Conservation (phyloP, 2,329 filamentous ascomycete species). For the Neonectria magnoliae region DNA sequence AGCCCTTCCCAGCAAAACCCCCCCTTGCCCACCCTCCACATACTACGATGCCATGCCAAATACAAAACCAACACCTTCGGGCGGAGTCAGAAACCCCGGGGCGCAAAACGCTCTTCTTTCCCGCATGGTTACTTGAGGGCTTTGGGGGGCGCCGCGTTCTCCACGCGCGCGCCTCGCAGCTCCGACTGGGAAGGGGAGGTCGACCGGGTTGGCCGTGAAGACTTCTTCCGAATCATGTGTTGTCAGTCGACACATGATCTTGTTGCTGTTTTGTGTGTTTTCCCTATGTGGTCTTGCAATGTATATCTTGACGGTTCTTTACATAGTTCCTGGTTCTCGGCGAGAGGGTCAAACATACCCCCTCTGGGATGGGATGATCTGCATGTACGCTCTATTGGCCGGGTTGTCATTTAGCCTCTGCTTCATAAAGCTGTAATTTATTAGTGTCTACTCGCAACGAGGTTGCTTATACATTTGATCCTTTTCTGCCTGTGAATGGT, state of each 20-base stretch:
- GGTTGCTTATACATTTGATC: background rate
- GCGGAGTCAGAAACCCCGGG: slow-evolving; percentile 27
- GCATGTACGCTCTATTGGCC: slow-evolving; percentile 39
- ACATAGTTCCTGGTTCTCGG: slow-evolving; percentile 28
- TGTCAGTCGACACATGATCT: slow-evolving; percentile 19
- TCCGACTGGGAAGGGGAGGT: slow-evolving; percentile 16
- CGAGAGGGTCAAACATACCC: slow-evolving; percentile 18
- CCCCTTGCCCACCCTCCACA: slow-evolving; percentile 20
- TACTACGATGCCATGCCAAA: slow-evolving; percentile 14
- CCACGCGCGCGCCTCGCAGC: background rate
- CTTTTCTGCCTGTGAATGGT: background rate
- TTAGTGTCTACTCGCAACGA: slow-evolving; percentile 50
- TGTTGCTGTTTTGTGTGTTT: slow-evolving; percentile 25
- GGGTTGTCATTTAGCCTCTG: slow-evolving; percentile 50
- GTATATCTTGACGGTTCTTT: slow-evolving; percentile 25
- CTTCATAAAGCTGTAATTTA: slow-evolving; percentile 59
- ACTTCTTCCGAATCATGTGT: slow-evolving; percentile 27
- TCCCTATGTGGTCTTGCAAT: slow-evolving; percentile 32
- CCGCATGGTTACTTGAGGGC: slow-evolving; percentile 20
- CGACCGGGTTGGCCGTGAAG: slow-evolving; percentile 29
- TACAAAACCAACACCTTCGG: slow-evolving; percentile 23
- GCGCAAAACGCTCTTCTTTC: slow-evolving; percentile 21
- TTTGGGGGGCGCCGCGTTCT: slow-evolving; percentile 15
- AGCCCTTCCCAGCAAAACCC: slow-evolving; percentile 25
- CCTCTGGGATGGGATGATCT: slow-evolving; percentile 33